Percentiles rank a stretch among this genome's conserved stretches.
These are phyloP conservation scores for Chondrostereum purpureum DNA, from an alignment of 1,284 basidiomycete genomes.

Conservation along the genomic window DNA sequence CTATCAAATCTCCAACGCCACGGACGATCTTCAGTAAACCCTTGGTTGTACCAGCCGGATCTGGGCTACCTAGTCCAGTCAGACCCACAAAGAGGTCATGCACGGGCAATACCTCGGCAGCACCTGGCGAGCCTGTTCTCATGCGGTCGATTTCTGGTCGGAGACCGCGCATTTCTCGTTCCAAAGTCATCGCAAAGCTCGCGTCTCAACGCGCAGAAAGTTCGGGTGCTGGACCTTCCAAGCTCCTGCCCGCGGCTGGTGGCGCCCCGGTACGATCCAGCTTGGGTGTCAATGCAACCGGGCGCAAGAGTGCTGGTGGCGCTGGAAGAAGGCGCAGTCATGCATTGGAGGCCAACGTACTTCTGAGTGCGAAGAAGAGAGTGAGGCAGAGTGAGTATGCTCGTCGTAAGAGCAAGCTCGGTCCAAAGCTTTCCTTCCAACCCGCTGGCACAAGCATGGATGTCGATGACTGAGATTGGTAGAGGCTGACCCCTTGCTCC, in stretches of 20 bases:
- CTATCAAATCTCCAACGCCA: constrained; percentile 15
- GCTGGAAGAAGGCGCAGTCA: constrained; percentile 28
- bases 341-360: constrained; percentile 26
- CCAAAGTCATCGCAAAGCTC: constrained; percentile 67
- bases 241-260: neutral
- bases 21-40: constrained; percentile 50
- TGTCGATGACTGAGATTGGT: neutral
- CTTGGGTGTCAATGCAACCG: constrained; percentile 39
- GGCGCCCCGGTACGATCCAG: constrained; percentile 36
- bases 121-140: constrained; percentile 16
- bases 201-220: constrained; percentile 59
- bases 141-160: constrained; percentile 41
- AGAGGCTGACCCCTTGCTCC: too few relatives aligned
- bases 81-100: constrained; percentile 19
- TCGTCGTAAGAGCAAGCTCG: neutral
- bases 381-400: constrained; percentile 27
- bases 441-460: neutral
- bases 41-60: constrained; percentile 31
- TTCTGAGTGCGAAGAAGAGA: constrained; percentile 58
- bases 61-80: constrained; percentile 29
- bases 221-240: constrained; percentile 10
- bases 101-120: constrained; percentile 1
- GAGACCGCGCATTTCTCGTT: constrained; percentile 70
- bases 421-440: neutral
- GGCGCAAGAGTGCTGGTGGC: constrained; percentile 37